Evolutionary conservation across 495 filamentous ascomycete genomes (phyloP), one percentile per base, ranked within the genome.

Genomic region (Hypoxylon perforatum): DNA sequence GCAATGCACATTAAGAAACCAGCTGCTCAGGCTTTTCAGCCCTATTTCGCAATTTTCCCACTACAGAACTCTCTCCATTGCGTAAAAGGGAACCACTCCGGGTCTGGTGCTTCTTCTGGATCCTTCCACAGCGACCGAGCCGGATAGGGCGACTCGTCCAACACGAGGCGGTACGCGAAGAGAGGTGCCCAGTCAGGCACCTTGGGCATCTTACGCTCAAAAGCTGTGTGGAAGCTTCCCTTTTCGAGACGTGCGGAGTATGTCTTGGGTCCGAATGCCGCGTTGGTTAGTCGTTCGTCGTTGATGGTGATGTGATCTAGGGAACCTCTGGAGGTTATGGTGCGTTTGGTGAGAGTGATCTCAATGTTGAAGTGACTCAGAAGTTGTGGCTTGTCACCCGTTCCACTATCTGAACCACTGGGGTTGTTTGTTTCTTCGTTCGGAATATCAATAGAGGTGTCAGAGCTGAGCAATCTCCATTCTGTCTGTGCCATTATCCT

Each of bases 221-320:
- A 49, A 49, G 46, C 46, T 25, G 46, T 49, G 46, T 30, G 19
- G 21, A 49, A 49, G 19, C 46, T 25, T 9, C 46, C 46, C 46
- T 5, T 49, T 30, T 49, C 46, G 19, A 49, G 46, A 22, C 4
- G 5, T 22, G 46, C 46, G 46, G 19, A 25, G 21, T 49, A 49
- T 12, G 46, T 25, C 14, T 49, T 49, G 23, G 46, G 9, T 4
- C 46, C 46, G 23, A 49, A 49, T 28, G 46, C 46, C 46, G 46
- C 46, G 19, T 49, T 7, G 7, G 46, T 49, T 28, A 49, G 19
- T 12, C 21, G 46, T 22, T 49, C 46, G 11, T 28, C 46, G 46
- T 49, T 49, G 46, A 35, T 35, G 11, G 30, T 35, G 4, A 35
- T 11, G 30, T 35, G 30, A 11, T 35, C 30, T 35, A 35, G 30